Conservation (phyloP, 2,329 filamentous ascomycete species). For the Aspergillus novofumigatus region DNA sequence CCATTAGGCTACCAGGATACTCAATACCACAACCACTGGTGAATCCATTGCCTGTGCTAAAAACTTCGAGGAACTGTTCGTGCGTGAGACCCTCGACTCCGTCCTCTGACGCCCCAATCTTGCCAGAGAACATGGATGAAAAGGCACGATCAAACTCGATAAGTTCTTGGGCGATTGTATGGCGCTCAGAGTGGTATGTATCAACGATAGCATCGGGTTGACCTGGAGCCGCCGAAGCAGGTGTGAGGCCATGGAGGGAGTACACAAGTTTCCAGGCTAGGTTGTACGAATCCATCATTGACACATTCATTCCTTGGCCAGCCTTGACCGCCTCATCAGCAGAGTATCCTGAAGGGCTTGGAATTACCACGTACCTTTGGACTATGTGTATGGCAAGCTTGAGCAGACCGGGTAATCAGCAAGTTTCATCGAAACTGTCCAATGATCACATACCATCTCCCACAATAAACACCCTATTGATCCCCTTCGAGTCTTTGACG, state of each 20-base stretch:
- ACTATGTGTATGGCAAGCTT: slow-evolving; percentile 72
- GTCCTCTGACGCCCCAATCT: slow-evolving; percentile 26
- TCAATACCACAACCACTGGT: slow-evolving; percentile 39
- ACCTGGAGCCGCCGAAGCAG: slow-evolving; percentile 8
- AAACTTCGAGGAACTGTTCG: slow-evolving; percentile 34
- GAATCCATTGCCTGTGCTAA: slow-evolving; percentile 35
- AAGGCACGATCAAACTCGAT: slow-evolving; percentile 39
- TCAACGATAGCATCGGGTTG: slow-evolving; percentile 27
- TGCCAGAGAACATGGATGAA: slow-evolving; percentile 39
- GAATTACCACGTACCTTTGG: slow-evolving; percentile 49
- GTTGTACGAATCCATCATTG: slow-evolving; percentile 57
- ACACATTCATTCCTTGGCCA: slow-evolving; percentile 76
- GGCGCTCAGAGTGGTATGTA: slow-evolving; percentile 36
- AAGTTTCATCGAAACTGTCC: not conserved
- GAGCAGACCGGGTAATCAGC: not conserved
- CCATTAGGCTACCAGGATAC: slow-evolving; percentile 29
- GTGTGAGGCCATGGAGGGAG: slow-evolving; percentile 33
- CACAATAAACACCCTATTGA: slow-evolving; percentile 68
- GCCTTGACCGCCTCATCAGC: slow-evolving; percentile 38
- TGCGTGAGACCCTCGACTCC: slow-evolving; percentile 25
- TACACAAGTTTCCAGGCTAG: slow-evolving; percentile 40
- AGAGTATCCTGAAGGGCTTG: not conserved
- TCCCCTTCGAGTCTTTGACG: slow-evolving; percentile 62
- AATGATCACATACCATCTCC: slow-evolving; percentile 51
- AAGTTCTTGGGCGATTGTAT: slow-evolving; percentile 34